Evolutionary conservation across 768 basidiomycete species (phyloP).

Genomic region (Asterophora lycoperdoides): DNA sequence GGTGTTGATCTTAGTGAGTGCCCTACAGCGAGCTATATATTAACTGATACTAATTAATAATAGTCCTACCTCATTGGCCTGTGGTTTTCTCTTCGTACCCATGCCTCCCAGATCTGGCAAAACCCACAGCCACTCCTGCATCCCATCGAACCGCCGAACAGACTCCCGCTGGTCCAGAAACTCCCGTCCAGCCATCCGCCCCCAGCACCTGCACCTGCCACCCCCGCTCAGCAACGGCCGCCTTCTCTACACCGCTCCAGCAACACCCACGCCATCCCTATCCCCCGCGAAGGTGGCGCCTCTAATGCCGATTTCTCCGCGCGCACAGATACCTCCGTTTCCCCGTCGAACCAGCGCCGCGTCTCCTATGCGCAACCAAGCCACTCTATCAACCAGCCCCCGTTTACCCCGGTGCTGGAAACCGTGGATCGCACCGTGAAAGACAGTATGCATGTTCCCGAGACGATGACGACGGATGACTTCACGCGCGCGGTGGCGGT

Average conservation of each 20-base stretch:
- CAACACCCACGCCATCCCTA: constrained; percentile 24
- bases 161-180: constrained; percentile 65
- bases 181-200: constrained; percentile 30
- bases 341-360: constrained; percentile 44
- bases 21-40: background rate
- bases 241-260: constrained; percentile 43
- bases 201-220: constrained; percentile 14
- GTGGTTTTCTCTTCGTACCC: constrained; percentile 98
- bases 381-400: constrained; percentile 19
- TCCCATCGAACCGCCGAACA: constrained; percentile 54
- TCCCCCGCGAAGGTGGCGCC: constrained; percentile 13
- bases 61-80: constrained; percentile 96
- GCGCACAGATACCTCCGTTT: constrained; percentile 22
- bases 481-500: constrained; percentile 92
- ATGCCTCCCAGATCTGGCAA: constrained; percentile 99
- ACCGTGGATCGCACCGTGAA: constrained; percentile 77
- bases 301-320: background rate
- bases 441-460: constrained; percentile 53
- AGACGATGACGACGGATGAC: constrained; percentile 75
- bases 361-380: constrained; percentile 50
- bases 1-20: constrained; percentile 83
- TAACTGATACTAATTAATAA: background rate
- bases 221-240: constrained; percentile 18
- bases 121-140: constrained; percentile 86
- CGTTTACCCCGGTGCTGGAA: constrained; percentile 65